A percentile compares a stretch with the other conserved stretches of the same genome.
Conservation (phyloP, 257 asterid genomes). For the Fraxinus excelsior region DNA sequence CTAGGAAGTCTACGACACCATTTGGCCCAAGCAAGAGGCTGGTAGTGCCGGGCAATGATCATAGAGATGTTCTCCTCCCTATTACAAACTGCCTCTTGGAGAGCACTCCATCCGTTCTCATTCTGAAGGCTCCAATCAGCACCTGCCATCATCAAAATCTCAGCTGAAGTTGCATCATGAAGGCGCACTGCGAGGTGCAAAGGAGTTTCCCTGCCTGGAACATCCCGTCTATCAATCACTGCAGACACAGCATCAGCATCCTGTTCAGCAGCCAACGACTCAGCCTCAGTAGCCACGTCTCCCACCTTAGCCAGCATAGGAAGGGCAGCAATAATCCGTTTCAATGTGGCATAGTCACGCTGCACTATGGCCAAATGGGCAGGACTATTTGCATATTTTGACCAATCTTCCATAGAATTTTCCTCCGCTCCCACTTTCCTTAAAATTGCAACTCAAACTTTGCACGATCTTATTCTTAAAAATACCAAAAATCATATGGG, state of each 20-base stretch:
- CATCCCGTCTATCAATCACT: conserved; percentile 85
- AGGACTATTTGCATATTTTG: conserved; percentile 80
- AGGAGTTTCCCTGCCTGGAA: conserved; percentile 95
- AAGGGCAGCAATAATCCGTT: conserved; percentile 62
- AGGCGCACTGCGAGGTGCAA: conserved; percentile 88
- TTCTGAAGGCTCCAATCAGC: conserved; percentile 99
- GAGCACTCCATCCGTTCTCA: conserved; percentile 99
- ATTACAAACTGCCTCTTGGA: conserved; percentile 98
- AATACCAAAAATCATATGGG: conserved; percentile 14
- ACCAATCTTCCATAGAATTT: conserved; percentile 41
- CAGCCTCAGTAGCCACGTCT: conserved; percentile 76
- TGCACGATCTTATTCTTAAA: conserved; percentile 23
- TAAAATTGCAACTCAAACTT: conserved; percentile 18
- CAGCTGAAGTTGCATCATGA: conserved; percentile 76
- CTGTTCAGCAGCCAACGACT: no score
- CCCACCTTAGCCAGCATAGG: conserved; percentile 86
- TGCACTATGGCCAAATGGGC: conserved; percentile 80
- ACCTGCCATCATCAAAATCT: conserved; percentile 95
- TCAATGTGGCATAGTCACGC: conserved; percentile 66
- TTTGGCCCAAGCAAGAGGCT: conserved; percentile 99
- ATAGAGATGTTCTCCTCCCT: conserved; percentile 89
- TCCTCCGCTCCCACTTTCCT: conserved; percentile 18
- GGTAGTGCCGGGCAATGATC: conserved; percentile 95
- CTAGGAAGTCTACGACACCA: conserved; percentile 99
- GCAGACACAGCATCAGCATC: conserved; percentile 4